These are phyloP conservation scores for Trichoderma sp. DNA, from an alignment of 2,329 filamentous ascomycete genomes.

Conservation along the genomic window DNA sequence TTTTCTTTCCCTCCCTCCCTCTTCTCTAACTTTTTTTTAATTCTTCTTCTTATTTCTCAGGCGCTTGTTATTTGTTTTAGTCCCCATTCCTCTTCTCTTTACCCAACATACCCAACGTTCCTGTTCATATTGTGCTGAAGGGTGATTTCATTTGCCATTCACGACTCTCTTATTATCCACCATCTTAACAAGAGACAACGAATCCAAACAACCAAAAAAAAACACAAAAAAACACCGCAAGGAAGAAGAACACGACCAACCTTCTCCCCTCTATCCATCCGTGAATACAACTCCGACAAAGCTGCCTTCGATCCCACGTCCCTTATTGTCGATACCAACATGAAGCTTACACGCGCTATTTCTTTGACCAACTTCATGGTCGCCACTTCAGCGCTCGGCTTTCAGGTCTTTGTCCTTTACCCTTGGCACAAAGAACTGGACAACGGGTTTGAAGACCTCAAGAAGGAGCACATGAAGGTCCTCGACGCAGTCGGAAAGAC, in stretches of 20 bases:
- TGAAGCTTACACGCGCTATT: conserved; percentile 6
- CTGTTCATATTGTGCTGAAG: neutral
- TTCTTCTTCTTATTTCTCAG: neutral
- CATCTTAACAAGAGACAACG: neutral
- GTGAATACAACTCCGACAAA: neutral
- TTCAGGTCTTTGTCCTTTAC: conserved; percentile 11
- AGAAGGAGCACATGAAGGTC: conserved; percentile 10
- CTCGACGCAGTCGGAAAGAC: conserved; percentile 1
- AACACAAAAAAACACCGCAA: neutral
- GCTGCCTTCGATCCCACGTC: neutral
- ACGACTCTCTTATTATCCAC: neutral
- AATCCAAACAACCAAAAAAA: neutral
- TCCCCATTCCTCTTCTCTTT: too few species aligned
- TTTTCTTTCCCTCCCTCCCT: neutral
- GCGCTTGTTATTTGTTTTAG: neutral
- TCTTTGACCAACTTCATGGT: conserved; percentile 15
- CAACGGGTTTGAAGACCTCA: conserved; percentile 9
- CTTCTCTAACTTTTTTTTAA: neutral
- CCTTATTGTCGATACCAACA: neutral
- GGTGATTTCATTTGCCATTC: neutral
- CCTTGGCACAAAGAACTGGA: conserved; percentile 9
- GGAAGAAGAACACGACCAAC: neutral
- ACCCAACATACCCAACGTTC: neutral
- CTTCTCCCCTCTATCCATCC: neutral
- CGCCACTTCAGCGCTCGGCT: conserved; percentile 7